Base-by-base conservation (phyloP, 2,329 filamentous ascomycete species). In the Aspergillus uvarum region DNA sequence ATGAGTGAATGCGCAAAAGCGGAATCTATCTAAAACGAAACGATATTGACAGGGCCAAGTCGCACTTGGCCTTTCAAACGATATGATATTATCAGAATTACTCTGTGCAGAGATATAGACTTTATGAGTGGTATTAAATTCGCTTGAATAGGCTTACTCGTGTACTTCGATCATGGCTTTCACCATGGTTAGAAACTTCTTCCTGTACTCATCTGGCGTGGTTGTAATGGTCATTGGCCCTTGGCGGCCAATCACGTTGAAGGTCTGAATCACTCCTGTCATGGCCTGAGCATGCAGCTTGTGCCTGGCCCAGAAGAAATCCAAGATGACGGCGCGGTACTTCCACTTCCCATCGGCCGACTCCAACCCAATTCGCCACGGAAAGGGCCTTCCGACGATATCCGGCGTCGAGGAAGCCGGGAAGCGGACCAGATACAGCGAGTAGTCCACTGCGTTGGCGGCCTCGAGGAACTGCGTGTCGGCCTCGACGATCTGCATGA, bases 281-380 rank as follows among this genome's bases (percentile, higher is more conserved):
- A 91, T 84, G 1, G 84, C 79, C 71, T 82, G 84, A 0, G 89
- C 85, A 56, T 85, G 87, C 0, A 87, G 67, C 65, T 87, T 88
- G 73, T 91, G 88, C 74, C 89, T 90, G 0, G 88, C 85, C 89
- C 89, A 92, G 78, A 92, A 91, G 75, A 92, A 92, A 72, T 92
- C 89, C 35, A 92, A 78, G 14, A 92, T 75, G 0, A 87, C 82
- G 3, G 83, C 87, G 2, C 89, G 82, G 68, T 90, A 92, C 12
- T 87, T 77, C 80, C 87, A 89, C 65, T 85, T 85, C 0, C 84
- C 84, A 67, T 90, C 86, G 0, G 81, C 77, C 10, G 87, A 89
- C 0, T 74, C 65, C 0, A 91, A 68, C 0, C 89, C 89, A 0
- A 78, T 82, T 11, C 88, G 80, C 89, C 89, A 92, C 5, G 76